These are phyloP conservation scores for Diddensiella transvaalensis DNA, from an alignment of 805 yeast species.

Conservation along the genomic window DNA sequence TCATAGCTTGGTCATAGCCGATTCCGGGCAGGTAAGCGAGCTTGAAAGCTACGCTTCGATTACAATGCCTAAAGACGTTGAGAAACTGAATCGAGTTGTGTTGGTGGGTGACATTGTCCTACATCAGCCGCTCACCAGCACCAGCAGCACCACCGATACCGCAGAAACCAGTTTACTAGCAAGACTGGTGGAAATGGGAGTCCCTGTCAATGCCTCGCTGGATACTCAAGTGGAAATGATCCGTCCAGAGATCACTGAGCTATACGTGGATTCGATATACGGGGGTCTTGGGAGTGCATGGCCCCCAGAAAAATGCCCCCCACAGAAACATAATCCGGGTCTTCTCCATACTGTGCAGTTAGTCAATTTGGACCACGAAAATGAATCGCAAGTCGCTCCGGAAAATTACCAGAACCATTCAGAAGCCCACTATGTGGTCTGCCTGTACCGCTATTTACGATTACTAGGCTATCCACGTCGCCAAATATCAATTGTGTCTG, in stretches of 20 bases:
- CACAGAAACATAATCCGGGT: conserved; percentile 36
- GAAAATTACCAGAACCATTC: conserved; percentile 38
- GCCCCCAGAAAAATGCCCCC: conserved; percentile 1
- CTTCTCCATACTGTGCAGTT: conserved; percentile 33
- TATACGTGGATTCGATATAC: conserved; percentile 28
- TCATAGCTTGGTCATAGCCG: conserved; percentile 34
- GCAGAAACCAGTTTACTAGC: background rate
- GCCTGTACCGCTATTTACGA: conserved; percentile 45
- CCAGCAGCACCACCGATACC: too few species aligned
- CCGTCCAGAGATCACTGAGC: conserved; percentile 25
- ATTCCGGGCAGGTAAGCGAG: conserved; percentile 35
- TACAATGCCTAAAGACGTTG: conserved; percentile 17
- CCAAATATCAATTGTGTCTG: conserved; percentile 41
- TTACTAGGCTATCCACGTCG: conserved; percentile 40
- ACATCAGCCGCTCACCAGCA: conserved; percentile 26
- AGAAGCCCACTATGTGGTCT: conserved; percentile 49
- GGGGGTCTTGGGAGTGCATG: conserved; percentile 9
- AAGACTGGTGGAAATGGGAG: background rate
- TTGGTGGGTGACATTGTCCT: conserved; percentile 37
- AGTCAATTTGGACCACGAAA: conserved; percentile 33
- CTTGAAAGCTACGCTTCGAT: conserved; percentile 30
- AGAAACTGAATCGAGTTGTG: conserved; percentile 28
- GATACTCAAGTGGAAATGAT: conserved; percentile 27
- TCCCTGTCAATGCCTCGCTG: background rate
- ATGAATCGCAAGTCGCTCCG: conserved; percentile 31